phyloP scores from a whole-genome alignment of 768 basidiomycete species.

The Clavulina sp. region DNA sequence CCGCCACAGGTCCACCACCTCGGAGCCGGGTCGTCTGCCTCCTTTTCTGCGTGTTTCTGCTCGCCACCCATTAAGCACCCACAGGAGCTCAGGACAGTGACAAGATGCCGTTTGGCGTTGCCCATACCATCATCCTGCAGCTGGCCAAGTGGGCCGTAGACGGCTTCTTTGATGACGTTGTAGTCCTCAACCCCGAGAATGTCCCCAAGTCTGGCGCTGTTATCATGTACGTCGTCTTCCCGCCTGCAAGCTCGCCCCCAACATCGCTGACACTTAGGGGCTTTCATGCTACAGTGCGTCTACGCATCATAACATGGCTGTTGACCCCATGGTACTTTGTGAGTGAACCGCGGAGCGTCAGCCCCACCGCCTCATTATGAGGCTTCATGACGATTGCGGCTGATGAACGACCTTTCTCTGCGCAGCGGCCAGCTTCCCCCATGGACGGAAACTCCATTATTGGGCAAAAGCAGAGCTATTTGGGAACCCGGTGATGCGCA shows the following conservation, averaged over 20 bases:
- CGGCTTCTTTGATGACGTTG: constrained; percentile 80
- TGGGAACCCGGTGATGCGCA: constrained; percentile 51
- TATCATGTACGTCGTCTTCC: constrained; percentile 59
- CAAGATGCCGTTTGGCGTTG: constrained; percentile 24
- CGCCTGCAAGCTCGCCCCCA: constrained; percentile 3
- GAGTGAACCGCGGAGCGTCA: no score
- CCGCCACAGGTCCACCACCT: no score
- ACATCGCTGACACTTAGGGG: neutral
- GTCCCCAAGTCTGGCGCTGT: constrained; percentile 80
- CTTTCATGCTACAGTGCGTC: constrained; percentile 37
- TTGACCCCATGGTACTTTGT: constrained; percentile 75
- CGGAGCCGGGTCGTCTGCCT: no score
- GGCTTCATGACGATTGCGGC: neutral
- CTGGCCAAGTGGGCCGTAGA: constrained; percentile 57
- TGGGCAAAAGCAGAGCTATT: constrained; percentile 94
- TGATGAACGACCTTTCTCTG: constrained; percentile 3
- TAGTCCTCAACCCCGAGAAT: constrained; percentile 73
- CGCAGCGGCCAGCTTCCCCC: constrained; percentile 38
- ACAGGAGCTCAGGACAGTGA: no score
- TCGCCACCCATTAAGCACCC: no score
- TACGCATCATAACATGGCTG: constrained; percentile 91
- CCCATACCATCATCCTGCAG: constrained; percentile 50
- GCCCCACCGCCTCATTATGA: no score
- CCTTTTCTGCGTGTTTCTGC: no score
- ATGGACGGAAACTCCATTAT: constrained; percentile 66